Percentiles rank a stretch among this genome's conserved stretches.
phyloP scores from a whole-genome alignment of 208 protist genomes.

The Wallacemonas sp. region DNA sequence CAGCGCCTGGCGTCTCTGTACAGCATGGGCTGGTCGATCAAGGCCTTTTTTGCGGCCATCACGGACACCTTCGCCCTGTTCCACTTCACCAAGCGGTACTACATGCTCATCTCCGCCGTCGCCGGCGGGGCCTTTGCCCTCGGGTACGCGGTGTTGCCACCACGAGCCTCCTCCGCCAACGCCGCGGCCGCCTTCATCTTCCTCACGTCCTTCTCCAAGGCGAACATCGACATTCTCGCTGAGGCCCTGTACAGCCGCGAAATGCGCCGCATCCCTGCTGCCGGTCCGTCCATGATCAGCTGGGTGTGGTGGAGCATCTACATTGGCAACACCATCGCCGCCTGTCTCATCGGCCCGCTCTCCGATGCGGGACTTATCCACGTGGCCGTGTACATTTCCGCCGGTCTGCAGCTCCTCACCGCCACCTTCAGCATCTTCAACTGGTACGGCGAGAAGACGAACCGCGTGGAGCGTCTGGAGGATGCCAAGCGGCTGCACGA shows the following conservation, averaged over 20 bases:
- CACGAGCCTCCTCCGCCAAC: slow-evolving; percentile 15
- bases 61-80: slow-evolving; percentile 36
- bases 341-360: slow-evolving; percentile 29
- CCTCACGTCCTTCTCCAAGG: slow-evolving; percentile 25
- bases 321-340: slow-evolving; percentile 24
- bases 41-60: slow-evolving; percentile 30
- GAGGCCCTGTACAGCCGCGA: slow-evolving; percentile 46
- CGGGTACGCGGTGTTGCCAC: slow-evolving; percentile 23
- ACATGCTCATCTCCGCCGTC: slow-evolving; percentile 27
- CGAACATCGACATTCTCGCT: slow-evolving; percentile 34
- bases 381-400: slow-evolving; percentile 29
- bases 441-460: slow-evolving; percentile 25
- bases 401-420: slow-evolving; percentile 20
- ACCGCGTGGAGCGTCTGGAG: slow-evolving; percentile 27
- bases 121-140: slow-evolving; percentile 24
- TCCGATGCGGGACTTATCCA: slow-evolving; percentile 24
- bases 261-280: slow-evolving; percentile 26
- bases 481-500: slow-evolving; percentile 9
- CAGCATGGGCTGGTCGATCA: slow-evolving; percentile 40
- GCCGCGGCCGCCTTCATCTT: slow-evolving; percentile 23
- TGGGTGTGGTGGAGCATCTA: slow-evolving; percentile 47
- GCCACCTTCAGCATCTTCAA: slow-evolving; percentile 31
- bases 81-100: slow-evolving; percentile 43
- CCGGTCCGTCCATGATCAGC: slow-evolving; percentile 32
- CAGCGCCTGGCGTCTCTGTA: slow-evolving; percentile 25